These are phyloP conservation scores for Bruguiera gymnorhiza DNA, from an alignment of 345 rosid genomes.

Conservation along the genomic window DNA sequence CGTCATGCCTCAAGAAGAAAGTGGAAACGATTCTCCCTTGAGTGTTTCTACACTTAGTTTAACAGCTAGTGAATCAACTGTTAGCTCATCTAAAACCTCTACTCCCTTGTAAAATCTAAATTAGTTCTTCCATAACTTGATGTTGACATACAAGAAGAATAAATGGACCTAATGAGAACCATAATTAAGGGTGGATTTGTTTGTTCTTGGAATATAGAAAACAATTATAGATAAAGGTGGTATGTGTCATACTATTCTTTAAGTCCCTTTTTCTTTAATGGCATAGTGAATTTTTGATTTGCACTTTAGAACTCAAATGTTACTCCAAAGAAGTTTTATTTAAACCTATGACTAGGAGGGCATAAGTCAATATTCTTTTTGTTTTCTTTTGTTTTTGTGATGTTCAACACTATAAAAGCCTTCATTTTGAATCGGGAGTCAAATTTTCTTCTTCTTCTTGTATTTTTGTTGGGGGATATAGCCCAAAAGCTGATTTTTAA, in stretches of 20 bases:
- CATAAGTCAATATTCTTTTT: no score
- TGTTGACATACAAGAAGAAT: constrained; percentile 10
- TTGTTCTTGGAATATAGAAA: constrained; percentile 28
- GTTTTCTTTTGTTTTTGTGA: no score
- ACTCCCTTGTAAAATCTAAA: constrained; percentile 32
- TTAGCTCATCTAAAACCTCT: constrained; percentile 43
- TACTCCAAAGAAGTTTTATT: no score
- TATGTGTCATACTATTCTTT: constrained; percentile 8
- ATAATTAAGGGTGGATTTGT: constrained; percentile 14
- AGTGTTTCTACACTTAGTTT: constrained; percentile 28
- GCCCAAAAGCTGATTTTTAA: no score
- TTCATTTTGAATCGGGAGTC: no score
- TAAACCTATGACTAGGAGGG: no score
- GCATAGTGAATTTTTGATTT: no score
- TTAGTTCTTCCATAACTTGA: constrained; percentile 2
- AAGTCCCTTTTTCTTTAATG: no score
- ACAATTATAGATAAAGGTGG: constrained; percentile 24
- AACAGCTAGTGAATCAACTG: constrained; percentile 31
- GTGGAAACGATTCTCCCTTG: constrained; percentile 45
- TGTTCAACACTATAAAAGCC: no score
- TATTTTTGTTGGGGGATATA: no score
- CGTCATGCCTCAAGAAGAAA: constrained; percentile 47
- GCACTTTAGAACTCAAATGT: no score
- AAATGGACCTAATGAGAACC: constrained; percentile 15
- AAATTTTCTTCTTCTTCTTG: no score